phyloP scores from a whole-genome alignment of 2,329 filamentous ascomycete genomes.

The Pestalotiopsis sp. region DNA sequence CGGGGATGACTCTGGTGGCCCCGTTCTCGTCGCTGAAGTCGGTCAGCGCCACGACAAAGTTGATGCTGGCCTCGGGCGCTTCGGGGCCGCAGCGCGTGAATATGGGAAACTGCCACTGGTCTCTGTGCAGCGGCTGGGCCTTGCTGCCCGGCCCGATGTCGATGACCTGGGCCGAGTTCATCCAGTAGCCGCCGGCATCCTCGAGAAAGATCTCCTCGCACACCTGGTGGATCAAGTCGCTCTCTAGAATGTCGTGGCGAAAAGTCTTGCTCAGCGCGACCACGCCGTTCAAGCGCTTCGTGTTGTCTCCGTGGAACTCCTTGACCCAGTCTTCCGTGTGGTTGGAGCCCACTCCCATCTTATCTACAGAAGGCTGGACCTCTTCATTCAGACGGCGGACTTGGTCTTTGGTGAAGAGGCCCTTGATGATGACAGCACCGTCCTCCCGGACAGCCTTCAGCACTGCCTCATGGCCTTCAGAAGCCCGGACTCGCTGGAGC shows the following conservation, averaged over 20 bases:
- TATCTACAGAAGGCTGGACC: slow-evolving; percentile 23
- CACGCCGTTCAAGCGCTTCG: slow-evolving; percentile 26
- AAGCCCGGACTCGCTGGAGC: slow-evolving; percentile 18
- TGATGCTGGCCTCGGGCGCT: slow-evolving; percentile 27
- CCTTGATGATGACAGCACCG: slow-evolving; percentile 30
- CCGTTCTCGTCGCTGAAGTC: slow-evolving; percentile 31
- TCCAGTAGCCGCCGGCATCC: slow-evolving; percentile 30
- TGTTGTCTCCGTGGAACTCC: slow-evolving; percentile 28
- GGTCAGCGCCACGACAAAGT: slow-evolving; percentile 30
- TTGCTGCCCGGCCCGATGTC: slow-evolving; percentile 17
- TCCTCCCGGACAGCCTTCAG: slow-evolving; percentile 22
- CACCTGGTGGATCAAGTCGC: slow-evolving; percentile 29
- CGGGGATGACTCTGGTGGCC: slow-evolving; percentile 32
- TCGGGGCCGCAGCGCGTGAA: slow-evolving; percentile 27
- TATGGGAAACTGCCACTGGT: slow-evolving; percentile 29
- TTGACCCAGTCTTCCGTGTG: slow-evolving; percentile 23
- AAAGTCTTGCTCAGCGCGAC: slow-evolving; percentile 28
- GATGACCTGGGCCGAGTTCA: slow-evolving; percentile 17
- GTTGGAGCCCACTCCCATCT: slow-evolving; percentile 20
- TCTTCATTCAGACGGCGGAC: slow-evolving; percentile 25
- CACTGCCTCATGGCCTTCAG: slow-evolving; percentile 17
- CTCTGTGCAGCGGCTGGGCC: slow-evolving; percentile 31
- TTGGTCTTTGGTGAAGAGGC: slow-evolving; percentile 24
- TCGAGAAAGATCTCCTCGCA: slow-evolving; percentile 25
- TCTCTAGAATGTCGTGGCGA: slow-evolving; percentile 29